Evolutionary conservation across 805 yeast species (phyloP).

Genomic region (Debaryomyces maramus): DNA sequence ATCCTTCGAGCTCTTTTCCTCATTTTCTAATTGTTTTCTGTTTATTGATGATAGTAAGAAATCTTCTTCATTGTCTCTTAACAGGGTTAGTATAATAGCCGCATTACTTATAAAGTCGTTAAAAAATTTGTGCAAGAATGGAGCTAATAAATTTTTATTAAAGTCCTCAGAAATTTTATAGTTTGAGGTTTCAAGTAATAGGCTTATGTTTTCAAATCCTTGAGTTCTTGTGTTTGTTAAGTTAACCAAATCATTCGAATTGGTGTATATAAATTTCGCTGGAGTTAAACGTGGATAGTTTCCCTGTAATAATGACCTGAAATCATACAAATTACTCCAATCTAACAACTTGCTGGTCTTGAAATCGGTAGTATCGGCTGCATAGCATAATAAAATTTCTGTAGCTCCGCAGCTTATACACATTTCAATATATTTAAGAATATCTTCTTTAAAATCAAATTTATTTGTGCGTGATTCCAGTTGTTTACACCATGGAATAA

Average conservation of each 20-base stretch:
- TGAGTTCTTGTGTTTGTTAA: slow-evolving; percentile 27
- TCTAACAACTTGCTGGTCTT: slow-evolving; percentile 36
- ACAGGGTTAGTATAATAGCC: slow-evolving; percentile 63
- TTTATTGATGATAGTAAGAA: slow-evolving; percentile 52
- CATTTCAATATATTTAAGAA: slow-evolving; percentile 58
- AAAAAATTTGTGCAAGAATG: slow-evolving; percentile 51
- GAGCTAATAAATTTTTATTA: slow-evolving; percentile 33
- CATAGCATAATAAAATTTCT: slow-evolving; percentile 61
- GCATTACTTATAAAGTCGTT: slow-evolving; percentile 59
- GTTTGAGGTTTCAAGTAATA: slow-evolving; percentile 28
- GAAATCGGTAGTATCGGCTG: slow-evolving; percentile 55
- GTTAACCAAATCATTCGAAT: slow-evolving; percentile 31
- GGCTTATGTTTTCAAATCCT: slow-evolving; percentile 23
- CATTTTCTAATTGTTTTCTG: slow-evolving; percentile 13
- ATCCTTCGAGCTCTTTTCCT: slow-evolving; percentile 8
- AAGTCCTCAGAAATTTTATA: slow-evolving; percentile 21
- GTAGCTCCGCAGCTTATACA: slow-evolving; percentile 66
- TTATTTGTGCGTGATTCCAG: slow-evolving; percentile 39
- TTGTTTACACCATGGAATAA: slow-evolving; percentile 67
- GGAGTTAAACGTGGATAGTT: slow-evolving; percentile 62
- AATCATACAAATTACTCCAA: slow-evolving; percentile 57
- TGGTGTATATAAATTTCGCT: slow-evolving; percentile 51
- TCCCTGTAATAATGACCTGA: slow-evolving; percentile 63
- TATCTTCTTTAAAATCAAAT: slow-evolving; percentile 54
- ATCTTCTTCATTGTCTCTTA: slow-evolving; percentile 76